Evolutionary conservation across 805 yeast species (phyloP), one percentile per base, ranked within the genome.

Genomic region (Lipomyces lipofer): DNA sequence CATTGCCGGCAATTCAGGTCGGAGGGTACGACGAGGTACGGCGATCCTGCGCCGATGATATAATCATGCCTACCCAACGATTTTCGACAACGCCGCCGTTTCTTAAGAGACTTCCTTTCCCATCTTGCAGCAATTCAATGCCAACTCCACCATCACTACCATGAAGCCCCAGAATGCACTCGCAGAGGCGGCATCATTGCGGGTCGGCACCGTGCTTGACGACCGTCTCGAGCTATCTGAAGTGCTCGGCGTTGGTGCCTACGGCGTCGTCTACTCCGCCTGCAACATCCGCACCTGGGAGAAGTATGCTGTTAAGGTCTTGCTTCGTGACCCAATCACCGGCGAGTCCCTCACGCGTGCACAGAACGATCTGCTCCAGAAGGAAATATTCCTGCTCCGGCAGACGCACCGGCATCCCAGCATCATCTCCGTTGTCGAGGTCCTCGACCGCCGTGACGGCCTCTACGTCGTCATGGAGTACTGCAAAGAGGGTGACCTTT

Each of bases 381-480:
- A 55, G 28, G 97, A 91, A 67, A 81, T 89, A 38, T 75, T 83
- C 7, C 73, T 88, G 39, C 97, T 92, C 63, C 69, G 85, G 59
- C 77, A 75, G 58, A 92, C 88, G 5, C 94, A 87, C 65, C 67
- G 77, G 17, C 96, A 90, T 69, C 88, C 88, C 38, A 86, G 88
- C 67, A 80, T 92, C 25, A 81, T 86, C 30, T 77, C 86, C 12
- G 85, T 92, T 44, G 85, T 85, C 64, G 83, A 85, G 64, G 87
- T 88, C 42, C 76, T 85, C 59, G 85, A 82, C 56, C 75, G 82
- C 15, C 79, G 78, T 47, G 64, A 64, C 48, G 60, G 64, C 40
- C 67, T 81, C 19, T 84, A 87, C 63, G 83, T 88, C 22, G 77
- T 92, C 8, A 85, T 91, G 88, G 98, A 92, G 69, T 89, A 87